Evolutionary conservation across 305 asterid species (phyloP), one percentile per base, ranked within the genome.

Genomic region (Petunia hybrid): DNA sequence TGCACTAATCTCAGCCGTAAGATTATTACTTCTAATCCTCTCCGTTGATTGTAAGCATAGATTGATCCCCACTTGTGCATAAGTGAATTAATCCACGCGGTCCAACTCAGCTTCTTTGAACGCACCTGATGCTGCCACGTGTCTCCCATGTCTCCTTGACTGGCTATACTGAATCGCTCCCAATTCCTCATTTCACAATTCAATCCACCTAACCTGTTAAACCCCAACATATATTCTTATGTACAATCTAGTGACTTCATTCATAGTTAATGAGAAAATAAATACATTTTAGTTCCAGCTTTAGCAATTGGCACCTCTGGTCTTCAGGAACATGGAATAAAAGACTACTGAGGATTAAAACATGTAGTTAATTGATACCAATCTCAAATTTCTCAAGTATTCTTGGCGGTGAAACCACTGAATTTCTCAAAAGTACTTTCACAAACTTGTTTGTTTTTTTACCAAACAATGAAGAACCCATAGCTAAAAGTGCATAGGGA

Each of bases 391-490:
- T 57, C 63, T 57, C 63, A 31, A 57, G n/a, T 57, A 57, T 35
- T 64, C 70, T 14, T 64, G 41, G 8, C 8, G 70, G 8, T 40
- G 70, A 64, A 64, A 31, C 70, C 5, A 5, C 43, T 36, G 9
- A 57, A 5, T 57, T 57, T 57, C 35, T 57, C 36, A 57, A n/a
- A 57, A 14, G 63, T 57, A 57, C 70, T 61, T 16, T 3, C 22
- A 40, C 40, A 31, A 31, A 35, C 16, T 35, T 40, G 16, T 31
- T 22, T 64, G 43, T 3, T 6, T 64, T 53, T 53, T 39, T 64
- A 35, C 70, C 70, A 39, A 35, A 64, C 8, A 64, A 64, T 31
- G 40, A 39, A 31, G 70, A 64, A 64, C 70, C 70, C 43, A 64
- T 31, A 64, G 43, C 70, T 64, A 39, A 22, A 64, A 35, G 70